phyloP scores from a whole-genome alignment of 257 asterid species.

The Eustoma russellianum region DNA sequence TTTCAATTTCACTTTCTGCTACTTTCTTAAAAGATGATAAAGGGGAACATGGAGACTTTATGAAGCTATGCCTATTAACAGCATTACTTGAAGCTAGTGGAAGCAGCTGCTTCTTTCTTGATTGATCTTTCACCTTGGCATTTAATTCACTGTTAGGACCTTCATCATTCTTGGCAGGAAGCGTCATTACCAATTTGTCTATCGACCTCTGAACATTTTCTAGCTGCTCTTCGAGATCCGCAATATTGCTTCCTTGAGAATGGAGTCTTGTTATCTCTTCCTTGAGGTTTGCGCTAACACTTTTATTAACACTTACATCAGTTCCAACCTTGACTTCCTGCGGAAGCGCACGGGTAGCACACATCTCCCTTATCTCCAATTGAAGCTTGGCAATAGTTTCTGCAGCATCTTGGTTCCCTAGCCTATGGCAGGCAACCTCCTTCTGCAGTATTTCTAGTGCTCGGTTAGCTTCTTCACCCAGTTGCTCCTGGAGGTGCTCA shows the following conservation, averaged over 20 bases:
- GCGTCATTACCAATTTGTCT: slow-evolving; percentile 78
- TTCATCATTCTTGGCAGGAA: slow-evolving; percentile 55
- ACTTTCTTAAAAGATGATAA: slow-evolving; percentile 62
- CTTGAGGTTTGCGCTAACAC: slow-evolving; percentile 87
- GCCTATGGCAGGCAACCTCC: slow-evolving; percentile 89
- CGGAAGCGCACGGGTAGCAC: slow-evolving; percentile 34
- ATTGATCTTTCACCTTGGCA: slow-evolving; percentile 46
- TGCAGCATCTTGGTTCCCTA: slow-evolving; percentile 95
- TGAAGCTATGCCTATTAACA: slow-evolving; percentile 53
- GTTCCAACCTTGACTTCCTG: slow-evolving; percentile 51
- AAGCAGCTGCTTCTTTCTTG: slow-evolving; percentile 59
- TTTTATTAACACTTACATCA: slow-evolving; percentile 57
- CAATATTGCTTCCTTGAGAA: slow-evolving; percentile 88
- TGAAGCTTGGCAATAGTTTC: slow-evolving; percentile 92
- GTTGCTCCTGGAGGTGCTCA: slow-evolving; percentile 97
- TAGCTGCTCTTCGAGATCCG: slow-evolving; percentile 84
- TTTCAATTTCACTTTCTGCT: slow-evolving; percentile 49
- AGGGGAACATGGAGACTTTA: slow-evolving; percentile 89
- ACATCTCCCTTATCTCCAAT: slow-evolving; percentile 82
- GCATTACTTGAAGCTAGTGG: slow-evolving; percentile 70
- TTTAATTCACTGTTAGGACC: slow-evolving; percentile 29
- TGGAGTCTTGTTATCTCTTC: slow-evolving; percentile 93
- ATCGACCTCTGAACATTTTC: slow-evolving; percentile 91
- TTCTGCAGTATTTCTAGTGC: slow-evolving; percentile 92
- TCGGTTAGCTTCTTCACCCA: slow-evolving; percentile 85